Evolutionary conservation across 2,329 filamentous ascomycete genomes (phyloP).

Genomic region (Trichophyton schoenleinii): DNA sequence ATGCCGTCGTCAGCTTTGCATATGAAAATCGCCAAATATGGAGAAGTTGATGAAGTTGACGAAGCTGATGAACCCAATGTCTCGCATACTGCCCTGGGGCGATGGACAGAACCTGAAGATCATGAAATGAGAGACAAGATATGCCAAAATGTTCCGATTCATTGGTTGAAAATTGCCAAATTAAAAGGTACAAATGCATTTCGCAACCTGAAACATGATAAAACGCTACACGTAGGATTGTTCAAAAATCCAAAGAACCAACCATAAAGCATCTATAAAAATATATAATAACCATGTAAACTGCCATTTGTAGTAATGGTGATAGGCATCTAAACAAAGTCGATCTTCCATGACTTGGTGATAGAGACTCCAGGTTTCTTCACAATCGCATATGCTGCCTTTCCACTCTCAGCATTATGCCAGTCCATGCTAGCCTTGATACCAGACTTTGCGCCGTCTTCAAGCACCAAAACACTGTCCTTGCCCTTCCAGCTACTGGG

Average conservation of each 20-base stretch:
- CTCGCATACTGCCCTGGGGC: too few species aligned
- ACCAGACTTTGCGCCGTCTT: slow-evolving; percentile 35
- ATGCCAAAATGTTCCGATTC: background rate
- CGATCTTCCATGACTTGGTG: slow-evolving; percentile 51
- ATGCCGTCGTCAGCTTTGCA: background rate
- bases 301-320: background rate
- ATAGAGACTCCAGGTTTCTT: slow-evolving; percentile 51
- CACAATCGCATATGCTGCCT: slow-evolving; percentile 51
- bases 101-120: too few species aligned
- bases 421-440: slow-evolving; percentile 49
- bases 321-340: slow-evolving; percentile 30
- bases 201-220: background rate
- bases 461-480: slow-evolving; percentile 40
- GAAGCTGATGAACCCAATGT: too few species aligned
- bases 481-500: slow-evolving; percentile 58
- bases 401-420: slow-evolving; percentile 38
- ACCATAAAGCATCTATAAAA: background rate
- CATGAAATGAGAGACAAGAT: background rate
- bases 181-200: background rate
- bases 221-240: background rate
- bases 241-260: background rate
- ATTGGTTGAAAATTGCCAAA: background rate
- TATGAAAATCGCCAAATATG: background rate
- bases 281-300: background rate
- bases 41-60: too few species aligned